A percentile compares a stretch with the other conserved stretches of the same genome.
Evolutionary conservation across 1,284 basidiomycete genomes (phyloP).

Genomic region (Malassezia furfur): DNA sequence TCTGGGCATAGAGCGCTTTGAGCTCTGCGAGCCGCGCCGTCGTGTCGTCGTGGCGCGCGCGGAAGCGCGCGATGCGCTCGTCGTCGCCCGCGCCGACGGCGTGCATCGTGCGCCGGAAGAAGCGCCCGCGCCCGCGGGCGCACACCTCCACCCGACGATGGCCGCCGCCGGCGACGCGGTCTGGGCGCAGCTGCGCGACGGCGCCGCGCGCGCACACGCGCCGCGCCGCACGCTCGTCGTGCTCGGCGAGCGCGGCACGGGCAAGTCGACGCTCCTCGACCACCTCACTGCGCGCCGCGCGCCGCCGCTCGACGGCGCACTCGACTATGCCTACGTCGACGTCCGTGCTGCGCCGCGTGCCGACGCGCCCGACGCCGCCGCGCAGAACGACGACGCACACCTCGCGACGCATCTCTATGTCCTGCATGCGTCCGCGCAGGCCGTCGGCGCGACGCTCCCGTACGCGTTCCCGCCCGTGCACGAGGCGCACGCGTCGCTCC

Average conservation of each 20-base stretch:
- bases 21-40: constrained; percentile 39
- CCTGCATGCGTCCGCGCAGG: constrained; percentile 66
- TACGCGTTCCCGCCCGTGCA: constrained; percentile 62
- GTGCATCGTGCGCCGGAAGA: constrained; percentile 4
- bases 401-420: constrained; percentile 54
- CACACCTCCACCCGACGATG: constrained; percentile 12
- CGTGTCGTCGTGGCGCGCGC: constrained; percentile 9
- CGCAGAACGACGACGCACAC: background rate
- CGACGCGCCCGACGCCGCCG: too few species aligned
- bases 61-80: constrained; percentile 15
- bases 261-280: constrained; percentile 12
- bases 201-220: constrained; percentile 3
- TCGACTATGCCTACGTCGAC: background rate
- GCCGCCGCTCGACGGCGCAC: background rate
- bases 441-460: constrained; percentile 68
- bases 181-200: constrained; percentile 9
- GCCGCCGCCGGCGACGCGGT: background rate
- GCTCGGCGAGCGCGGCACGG: constrained; percentile 13
- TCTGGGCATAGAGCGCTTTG: constrained; percentile 57
- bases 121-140: background rate
- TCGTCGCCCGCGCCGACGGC: background rate
- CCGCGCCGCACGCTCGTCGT: constrained; percentile 12
- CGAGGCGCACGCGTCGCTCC: constrained; percentile 22
- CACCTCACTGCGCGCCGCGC: background rate
- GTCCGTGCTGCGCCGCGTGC: too few species aligned